Conservation (phyloP, 75 land plant species). For the Sequoiadendron giganteum region DNA sequence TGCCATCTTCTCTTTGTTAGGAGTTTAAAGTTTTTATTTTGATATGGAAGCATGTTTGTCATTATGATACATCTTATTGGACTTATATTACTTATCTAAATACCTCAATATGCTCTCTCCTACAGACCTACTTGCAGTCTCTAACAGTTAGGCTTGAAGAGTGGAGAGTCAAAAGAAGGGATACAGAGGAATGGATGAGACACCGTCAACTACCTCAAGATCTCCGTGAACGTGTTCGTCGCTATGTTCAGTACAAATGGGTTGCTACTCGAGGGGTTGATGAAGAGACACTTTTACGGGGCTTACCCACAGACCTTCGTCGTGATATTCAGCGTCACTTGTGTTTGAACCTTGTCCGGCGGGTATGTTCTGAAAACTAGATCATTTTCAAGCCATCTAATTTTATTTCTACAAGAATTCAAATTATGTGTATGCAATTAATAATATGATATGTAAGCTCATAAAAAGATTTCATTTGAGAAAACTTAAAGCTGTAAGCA, state of each 20-base stretch:
- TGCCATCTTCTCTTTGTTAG: conserved; percentile 1
- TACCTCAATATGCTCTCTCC: not conserved
- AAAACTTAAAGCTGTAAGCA: not conserved
- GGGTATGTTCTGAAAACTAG: conserved; percentile 40
- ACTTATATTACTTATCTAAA: not conserved
- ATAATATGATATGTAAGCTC: not conserved
- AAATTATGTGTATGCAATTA: not conserved
- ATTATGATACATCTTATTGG: not conserved
- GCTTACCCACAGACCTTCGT: conserved; percentile 74
- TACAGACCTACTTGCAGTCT: conserved; percentile 82
- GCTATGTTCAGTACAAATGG: conserved; percentile 82
- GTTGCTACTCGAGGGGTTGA: conserved; percentile 82
- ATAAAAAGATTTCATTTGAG: too few relatives aligned
- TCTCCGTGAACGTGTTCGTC: conserved; percentile 75
- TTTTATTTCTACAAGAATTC: not conserved
- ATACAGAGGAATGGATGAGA: conserved; percentile 93
- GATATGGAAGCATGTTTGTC: not conserved
- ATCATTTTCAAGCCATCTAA: not conserved
- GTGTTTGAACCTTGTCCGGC: conserved; percentile 73
- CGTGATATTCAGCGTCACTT: conserved; percentile 90
- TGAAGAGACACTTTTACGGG: conserved; percentile 64
- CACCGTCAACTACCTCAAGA: conserved; percentile 81
- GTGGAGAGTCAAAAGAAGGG: conserved; percentile 78
- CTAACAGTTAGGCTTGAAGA: conserved; percentile 73
- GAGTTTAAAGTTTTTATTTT: conserved; percentile 1